A percentile compares a stretch with the other conserved stretches of the same genome.
These are phyloP conservation scores for Paecilomyces niveus DNA, from an alignment of 2,329 filamentous ascomycete species.

Conservation along the genomic window DNA sequence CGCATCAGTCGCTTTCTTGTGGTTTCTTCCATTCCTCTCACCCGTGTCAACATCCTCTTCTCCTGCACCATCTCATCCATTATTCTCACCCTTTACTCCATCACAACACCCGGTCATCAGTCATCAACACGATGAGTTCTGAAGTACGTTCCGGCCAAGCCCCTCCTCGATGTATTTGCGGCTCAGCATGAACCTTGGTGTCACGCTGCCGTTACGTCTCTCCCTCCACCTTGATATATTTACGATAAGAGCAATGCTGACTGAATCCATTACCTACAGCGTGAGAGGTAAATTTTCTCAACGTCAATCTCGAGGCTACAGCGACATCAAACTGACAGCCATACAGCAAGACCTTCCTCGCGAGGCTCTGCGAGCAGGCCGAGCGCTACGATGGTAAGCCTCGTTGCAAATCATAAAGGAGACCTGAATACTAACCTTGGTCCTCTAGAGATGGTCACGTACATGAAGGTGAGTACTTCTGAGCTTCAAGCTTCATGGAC, in stretches of 20 bases:
- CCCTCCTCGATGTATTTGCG: constrained; percentile 26
- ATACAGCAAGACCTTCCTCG: constrained; percentile 96
- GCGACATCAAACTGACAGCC: constrained; percentile 29
- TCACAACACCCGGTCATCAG: constrained; percentile 26
- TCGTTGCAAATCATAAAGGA: neutral
- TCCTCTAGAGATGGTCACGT: constrained; percentile 81
- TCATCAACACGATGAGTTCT: constrained; percentile 48
- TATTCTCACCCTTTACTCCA: constrained; percentile 40
- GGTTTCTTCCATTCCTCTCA: constrained; percentile 1
- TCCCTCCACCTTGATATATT: constrained; percentile 8
- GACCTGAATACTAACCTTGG: constrained; percentile 8
- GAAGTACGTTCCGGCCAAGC: constrained; percentile 48
- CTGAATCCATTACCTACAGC: constrained; percentile 42
- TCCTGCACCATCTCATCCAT: constrained; percentile 7
- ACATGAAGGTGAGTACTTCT: constrained; percentile 72
- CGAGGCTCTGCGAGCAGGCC: constrained; percentile 99
- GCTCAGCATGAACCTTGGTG: constrained; percentile 16
- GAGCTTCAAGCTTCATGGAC: neutral
- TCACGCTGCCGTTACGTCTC: constrained; percentile 12
- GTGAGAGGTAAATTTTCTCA: constrained; percentile 57
- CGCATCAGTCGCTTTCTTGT: constrained; percentile 9
- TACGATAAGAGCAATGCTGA: constrained; percentile 33
- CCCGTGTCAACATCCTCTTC: constrained; percentile 2
- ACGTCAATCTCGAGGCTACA: constrained; percentile 7
- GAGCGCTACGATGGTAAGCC: constrained; percentile 93